Percentiles rank a stretch among this genome's conserved stretches.
Conservation (phyloP, 331 rosid species). For the Dryas integrifolia region DNA sequence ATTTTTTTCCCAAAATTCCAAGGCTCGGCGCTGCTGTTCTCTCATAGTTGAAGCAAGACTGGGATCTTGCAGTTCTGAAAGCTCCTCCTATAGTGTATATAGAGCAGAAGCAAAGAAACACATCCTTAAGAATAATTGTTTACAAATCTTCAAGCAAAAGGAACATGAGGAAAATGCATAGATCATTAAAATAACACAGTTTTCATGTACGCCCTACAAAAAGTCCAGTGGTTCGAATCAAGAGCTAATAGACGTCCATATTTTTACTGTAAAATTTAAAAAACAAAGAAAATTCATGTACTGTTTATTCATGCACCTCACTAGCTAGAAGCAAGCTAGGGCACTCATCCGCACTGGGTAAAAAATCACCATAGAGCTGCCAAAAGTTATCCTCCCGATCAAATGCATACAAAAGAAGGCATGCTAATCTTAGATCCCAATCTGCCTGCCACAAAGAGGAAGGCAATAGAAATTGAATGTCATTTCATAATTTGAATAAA, state of each 20-base stretch:
- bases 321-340: constrained; percentile 86
- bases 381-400: constrained; percentile 86
- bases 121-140: constrained; percentile 1
- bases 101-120: constrained; percentile 22
- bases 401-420: constrained; percentile 76
- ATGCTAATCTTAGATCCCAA: constrained; percentile 90
- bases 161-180: background rate
- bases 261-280: too few species aligned
- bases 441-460: constrained; percentile 81
- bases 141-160: constrained; percentile 3
- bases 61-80: constrained; percentile 77
- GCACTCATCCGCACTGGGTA: constrained; percentile 85
- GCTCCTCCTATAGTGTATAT: constrained; percentile 61
- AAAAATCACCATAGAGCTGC: constrained; percentile 87
- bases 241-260: too few species aligned
- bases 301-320: constrained; percentile 52
- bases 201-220: too few species aligned
- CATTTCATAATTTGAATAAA: background rate
- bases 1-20: constrained; percentile 79
- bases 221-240: too few species aligned
- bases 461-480: constrained; percentile 12
- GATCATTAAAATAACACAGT: too few species aligned
- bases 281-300: background rate
- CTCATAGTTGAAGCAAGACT: constrained; percentile 70
- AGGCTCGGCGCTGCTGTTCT: constrained; percentile 60